Percentiles rank a stretch among this genome's conserved stretches.
These are phyloP conservation scores for Rhododendron henanense DNA, from an alignment of 148 eudicot species.

Conservation along the genomic window DNA sequence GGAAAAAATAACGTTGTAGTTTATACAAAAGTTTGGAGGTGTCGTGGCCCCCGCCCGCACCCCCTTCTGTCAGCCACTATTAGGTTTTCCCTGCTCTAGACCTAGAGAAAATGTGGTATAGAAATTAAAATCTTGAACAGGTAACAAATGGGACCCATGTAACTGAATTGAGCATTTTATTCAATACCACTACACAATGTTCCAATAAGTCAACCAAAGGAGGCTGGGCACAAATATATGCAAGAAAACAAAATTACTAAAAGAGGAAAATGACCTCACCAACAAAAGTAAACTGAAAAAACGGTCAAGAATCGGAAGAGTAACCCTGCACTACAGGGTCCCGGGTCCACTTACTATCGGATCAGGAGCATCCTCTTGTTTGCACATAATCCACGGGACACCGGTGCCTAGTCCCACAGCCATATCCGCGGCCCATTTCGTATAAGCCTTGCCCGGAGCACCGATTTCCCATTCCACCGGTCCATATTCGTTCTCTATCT, in stretches of 20 bases:
- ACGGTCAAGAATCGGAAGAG: neutral
- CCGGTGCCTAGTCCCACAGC: conserved; percentile 66
- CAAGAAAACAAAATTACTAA: neutral
- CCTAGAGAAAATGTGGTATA: neutral
- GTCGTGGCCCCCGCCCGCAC: neutral
- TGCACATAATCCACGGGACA: conserved; percentile 94
- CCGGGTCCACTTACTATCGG: conserved; percentile 43
- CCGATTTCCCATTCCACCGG: conserved; percentile 82
- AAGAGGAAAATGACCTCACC: neutral
- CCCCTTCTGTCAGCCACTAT: neutral
- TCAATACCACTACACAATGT: neutral
- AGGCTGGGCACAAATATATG: neutral
- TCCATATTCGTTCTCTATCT: conserved; percentile 94
- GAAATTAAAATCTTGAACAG: neutral
- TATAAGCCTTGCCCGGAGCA: conserved; percentile 79
- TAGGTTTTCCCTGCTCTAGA: neutral
- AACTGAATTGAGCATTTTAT: neutral
- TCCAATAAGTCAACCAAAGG: neutral
- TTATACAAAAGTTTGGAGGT: neutral
- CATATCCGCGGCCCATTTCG: conserved; percentile 81
- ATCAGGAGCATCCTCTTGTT: conserved; percentile 79
- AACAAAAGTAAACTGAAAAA: neutral
- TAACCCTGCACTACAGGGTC: too few relatives aligned
- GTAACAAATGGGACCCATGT: neutral
- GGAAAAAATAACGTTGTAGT: neutral